These are phyloP conservation scores for Geotrichum reessii DNA, from an alignment of 1,139 yeast genomes.

Conservation along the genomic window DNA sequence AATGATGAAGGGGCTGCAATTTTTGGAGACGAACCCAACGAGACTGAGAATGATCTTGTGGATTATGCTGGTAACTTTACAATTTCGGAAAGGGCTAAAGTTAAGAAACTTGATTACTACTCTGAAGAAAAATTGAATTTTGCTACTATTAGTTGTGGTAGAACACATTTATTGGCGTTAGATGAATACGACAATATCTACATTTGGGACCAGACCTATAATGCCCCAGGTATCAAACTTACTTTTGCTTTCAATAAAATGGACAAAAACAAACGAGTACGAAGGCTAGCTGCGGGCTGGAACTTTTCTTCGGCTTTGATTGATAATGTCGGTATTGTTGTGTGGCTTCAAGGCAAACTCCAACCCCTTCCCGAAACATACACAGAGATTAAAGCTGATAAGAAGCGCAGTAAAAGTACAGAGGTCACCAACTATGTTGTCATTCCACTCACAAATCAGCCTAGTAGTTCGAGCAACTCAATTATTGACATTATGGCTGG, in stretches of 20 bases:
- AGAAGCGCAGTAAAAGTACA: neutral
- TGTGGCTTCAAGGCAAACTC: constrained; percentile 49
- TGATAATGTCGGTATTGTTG: constrained; percentile 49
- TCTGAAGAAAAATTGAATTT: constrained; percentile 31
- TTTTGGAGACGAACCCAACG: neutral
- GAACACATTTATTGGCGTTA: constrained; percentile 61
- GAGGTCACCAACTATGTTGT: constrained; percentile 16
- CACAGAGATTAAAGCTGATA: constrained; percentile 36
- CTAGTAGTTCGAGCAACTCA: constrained; percentile 31
- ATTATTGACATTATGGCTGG: constrained; percentile 57
- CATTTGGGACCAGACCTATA: constrained; percentile 51
- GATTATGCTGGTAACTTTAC: constrained; percentile 3
- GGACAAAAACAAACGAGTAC: constrained; percentile 21
- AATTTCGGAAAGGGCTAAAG: neutral
- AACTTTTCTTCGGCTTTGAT: constrained; percentile 50
- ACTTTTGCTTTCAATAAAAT: constrained; percentile 34
- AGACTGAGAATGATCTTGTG: constrained; percentile 1
- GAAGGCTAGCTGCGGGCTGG: constrained; percentile 67
- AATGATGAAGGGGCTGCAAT: neutral
- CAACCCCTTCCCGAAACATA: constrained; percentile 38
- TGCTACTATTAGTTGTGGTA: constrained; percentile 54
- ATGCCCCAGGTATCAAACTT: constrained; percentile 44
- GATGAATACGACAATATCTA: constrained; percentile 49
- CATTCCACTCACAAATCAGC: constrained; percentile 24
- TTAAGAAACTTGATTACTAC: constrained; percentile 5